Conservation (phyloP, 257 asterid genomes). For the Lycium barbarum region DNA sequence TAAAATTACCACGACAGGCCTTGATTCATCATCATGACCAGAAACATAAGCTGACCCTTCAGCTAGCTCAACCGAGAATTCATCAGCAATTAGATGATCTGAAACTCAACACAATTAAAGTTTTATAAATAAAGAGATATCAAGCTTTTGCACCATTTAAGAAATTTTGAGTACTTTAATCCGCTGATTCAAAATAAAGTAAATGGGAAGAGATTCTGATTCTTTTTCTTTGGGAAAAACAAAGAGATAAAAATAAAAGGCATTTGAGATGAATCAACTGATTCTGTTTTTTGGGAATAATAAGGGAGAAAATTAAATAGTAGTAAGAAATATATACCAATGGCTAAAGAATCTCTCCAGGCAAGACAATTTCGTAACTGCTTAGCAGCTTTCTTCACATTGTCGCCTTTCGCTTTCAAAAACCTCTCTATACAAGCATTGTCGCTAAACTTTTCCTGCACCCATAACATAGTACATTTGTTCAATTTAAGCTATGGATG, state of each 20-base stretch:
- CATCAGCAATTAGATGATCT: constrained; percentile 91
- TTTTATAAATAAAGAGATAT: constrained; percentile 31
- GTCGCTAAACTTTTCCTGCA: constrained; percentile 84
- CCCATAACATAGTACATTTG: too few species aligned
- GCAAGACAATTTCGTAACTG: constrained; percentile 71
- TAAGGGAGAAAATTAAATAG: too few species aligned
- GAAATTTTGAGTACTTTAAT: constrained; percentile 30
- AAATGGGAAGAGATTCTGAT: constrained; percentile 45
- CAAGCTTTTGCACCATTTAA: neutral
- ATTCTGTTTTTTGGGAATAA: too few species aligned
- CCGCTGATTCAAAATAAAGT: constrained; percentile 27
- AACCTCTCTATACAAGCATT: constrained; percentile 78
- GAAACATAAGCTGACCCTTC: constrained; percentile 94
- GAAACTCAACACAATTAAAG: neutral
- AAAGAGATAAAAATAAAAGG: constrained; percentile 34
- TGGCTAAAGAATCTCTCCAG: constrained; percentile 84
- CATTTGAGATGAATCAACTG: too few species aligned
- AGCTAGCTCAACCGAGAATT: constrained; percentile 88
- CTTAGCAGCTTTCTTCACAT: constrained; percentile 84
- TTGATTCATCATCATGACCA: constrained; percentile 84
- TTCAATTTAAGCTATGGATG: too few species aligned
- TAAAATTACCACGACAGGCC: constrained; percentile 76
- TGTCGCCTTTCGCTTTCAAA: constrained; percentile 73
- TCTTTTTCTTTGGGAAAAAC: constrained; percentile 36
- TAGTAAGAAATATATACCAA: constrained; percentile 47